These are phyloP conservation scores for Saccharomyces kudriavzevii DNA, from an alignment of 805 yeast genomes.

Conservation along the genomic window DNA sequence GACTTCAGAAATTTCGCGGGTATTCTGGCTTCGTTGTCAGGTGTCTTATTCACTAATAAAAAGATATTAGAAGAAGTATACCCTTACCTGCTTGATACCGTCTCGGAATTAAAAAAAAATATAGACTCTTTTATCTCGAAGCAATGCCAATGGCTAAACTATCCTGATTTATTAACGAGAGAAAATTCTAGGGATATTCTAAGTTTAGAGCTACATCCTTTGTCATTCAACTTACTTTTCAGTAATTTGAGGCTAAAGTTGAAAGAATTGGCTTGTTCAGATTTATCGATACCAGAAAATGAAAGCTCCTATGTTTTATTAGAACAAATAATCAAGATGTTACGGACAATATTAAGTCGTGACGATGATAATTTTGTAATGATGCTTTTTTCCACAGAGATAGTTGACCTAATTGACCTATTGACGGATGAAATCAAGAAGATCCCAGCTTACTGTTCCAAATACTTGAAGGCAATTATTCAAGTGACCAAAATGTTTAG, in stretches of 20 bases:
- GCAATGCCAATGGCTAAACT: conserved; percentile 42
- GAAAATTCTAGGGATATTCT: conserved; percentile 68
- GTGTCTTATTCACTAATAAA: conserved; percentile 41
- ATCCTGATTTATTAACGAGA: conserved; percentile 46
- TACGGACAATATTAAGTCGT: conserved; percentile 34
- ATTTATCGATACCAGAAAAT: conserved; percentile 17
- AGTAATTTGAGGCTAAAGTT: conserved; percentile 36
- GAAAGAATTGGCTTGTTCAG: conserved; percentile 23
- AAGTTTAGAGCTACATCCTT: conserved; percentile 56
- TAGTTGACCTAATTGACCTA: conserved; percentile 31
- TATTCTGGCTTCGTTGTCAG: conserved; percentile 61
- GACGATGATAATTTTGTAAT: conserved; percentile 29
- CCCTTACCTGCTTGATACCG: conserved; percentile 15
- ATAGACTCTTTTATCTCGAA: conserved; percentile 43
- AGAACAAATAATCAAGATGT: conserved; percentile 43
- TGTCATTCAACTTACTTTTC: conserved; percentile 42
- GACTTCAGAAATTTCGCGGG: conserved; percentile 65
- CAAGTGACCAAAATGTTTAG: conserved; percentile 30
- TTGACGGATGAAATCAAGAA: conserved; percentile 21
- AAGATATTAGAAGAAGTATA: background rate
- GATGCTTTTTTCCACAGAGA: conserved; percentile 29
- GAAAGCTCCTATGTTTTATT: conserved; percentile 32
- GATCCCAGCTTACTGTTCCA: conserved; percentile 19
- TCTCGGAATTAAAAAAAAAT: conserved; percentile 29
- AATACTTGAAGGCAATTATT: conserved; percentile 27